Evolutionary conservation across 1,284 basidiomycete genomes (phyloP).

Genomic region (Cutaneotrichosporon sp.): DNA sequence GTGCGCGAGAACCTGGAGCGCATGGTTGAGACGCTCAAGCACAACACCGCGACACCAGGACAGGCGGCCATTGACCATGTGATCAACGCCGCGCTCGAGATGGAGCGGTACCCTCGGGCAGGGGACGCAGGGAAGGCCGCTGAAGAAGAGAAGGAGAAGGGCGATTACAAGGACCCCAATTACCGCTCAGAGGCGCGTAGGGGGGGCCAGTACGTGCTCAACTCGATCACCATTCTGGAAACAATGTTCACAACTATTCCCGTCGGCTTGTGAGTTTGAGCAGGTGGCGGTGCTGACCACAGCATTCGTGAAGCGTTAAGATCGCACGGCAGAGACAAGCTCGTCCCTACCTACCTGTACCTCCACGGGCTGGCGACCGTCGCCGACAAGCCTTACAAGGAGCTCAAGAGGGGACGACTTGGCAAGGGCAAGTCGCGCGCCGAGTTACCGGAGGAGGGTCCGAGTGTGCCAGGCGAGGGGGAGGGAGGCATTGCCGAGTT

Average conservation of each 20-base stretch:
- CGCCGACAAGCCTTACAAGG: slow-evolving; percentile 31
- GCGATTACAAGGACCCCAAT: slow-evolving; percentile 21
- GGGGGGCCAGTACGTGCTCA: not conserved
- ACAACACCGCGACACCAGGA: slow-evolving; percentile 16
- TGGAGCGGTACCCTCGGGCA: slow-evolving; percentile 38
- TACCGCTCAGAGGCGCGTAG: slow-evolving; percentile 21
- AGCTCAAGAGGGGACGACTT: slow-evolving; percentile 31
- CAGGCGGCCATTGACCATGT: slow-evolving; percentile 24
- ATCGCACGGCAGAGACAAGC: slow-evolving; percentile 16
- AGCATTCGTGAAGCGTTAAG: slow-evolving; percentile 31
- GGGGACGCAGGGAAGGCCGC: slow-evolving; percentile 13
- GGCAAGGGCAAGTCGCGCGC: slow-evolving; percentile 55
- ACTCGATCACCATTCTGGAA: slow-evolving; percentile 5
- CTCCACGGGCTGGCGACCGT: slow-evolving; percentile 24
- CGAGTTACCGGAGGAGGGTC: slow-evolving; percentile 1
- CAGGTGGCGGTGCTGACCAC: not conserved
- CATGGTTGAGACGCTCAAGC: slow-evolving; percentile 15
- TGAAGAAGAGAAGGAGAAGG: slow-evolving; percentile 16
- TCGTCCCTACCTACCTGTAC: slow-evolving; percentile 34
- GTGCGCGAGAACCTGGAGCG: slow-evolving; percentile 16
- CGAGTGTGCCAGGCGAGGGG: not conserved
- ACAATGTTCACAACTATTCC: slow-evolving; percentile 16
- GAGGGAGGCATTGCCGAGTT: not conserved
- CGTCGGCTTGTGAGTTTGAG: slow-evolving; percentile 25
- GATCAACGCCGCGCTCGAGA: slow-evolving; percentile 34